Evolutionary conservation across 768 basidiomycete species (phyloP), one percentile per base, ranked within the genome.

Genomic region (Lactarius quietus): DNA sequence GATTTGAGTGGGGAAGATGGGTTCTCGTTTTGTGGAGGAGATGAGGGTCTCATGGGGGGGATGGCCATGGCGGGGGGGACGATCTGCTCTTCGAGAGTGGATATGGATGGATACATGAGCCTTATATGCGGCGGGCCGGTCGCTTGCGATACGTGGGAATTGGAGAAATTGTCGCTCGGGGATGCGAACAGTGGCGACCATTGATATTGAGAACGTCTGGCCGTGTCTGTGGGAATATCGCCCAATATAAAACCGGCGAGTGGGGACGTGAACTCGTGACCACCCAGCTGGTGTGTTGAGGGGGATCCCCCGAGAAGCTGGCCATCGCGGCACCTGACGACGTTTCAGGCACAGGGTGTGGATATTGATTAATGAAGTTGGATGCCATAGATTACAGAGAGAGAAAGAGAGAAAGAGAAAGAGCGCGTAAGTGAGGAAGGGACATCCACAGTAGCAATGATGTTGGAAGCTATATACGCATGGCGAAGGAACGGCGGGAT

Each of bases 401-500:
- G 45, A 53, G 31, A 57, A 48, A 57, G 31, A 53, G 52, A 43
- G 56, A 62, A 35, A 61, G 63, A 59, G 52, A 57, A 54, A 54
- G 65, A 66, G 45, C 48, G 60, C 54, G 59, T 57, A 39, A 48
- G 59, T 15, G 59, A 61, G 64, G 59, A 61, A 55, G 59, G 65
- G 65, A 59, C 41, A 61, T 41, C 48, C 43, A 57, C 54, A 54
- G 48, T 59, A 62, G 61, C 56, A 66, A 53, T 66, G 65, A 66
- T 66, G 65, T 23, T 62, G 57, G 61, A 62, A 66, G 65, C 65
- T 66, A 66, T 66, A 66, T 66, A 66, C 65, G 65, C 65, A 66
- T 66, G 65, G 65, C 61, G 65, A 62, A 57, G 59, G 51, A 62
- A 65, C 54, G 64, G 65, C 65, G 65, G 65, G 65, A 62, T 66